Evolutionary conservation across 2,329 filamentous ascomycete species (phyloP), one percentile per base, ranked within the genome.

Genomic region (Ascochyta pisi): DNA sequence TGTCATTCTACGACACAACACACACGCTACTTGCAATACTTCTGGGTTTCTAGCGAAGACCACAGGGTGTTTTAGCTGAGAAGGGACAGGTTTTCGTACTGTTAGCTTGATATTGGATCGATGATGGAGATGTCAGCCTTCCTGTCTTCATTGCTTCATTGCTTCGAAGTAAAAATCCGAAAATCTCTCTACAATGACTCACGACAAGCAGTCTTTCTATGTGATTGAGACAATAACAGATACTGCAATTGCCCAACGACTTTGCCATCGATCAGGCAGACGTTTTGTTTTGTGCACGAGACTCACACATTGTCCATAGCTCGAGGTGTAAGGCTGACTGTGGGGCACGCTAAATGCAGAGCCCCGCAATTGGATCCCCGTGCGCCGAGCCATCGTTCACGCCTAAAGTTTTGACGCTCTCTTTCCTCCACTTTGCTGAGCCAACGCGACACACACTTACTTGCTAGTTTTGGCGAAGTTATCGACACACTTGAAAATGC

Each of bases 311-410:
- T 62, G 59, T 49, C 37, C 31, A 24, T 35, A 35, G 38, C 46
- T 48, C 46, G 26, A 59, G 59, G 56, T 62, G 53, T 53, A 60
- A 46, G 40, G 40, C 47, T 59, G 24, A 26, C 33, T 54, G 47
- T 56, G 53, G 53, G 38, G 33, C 29, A 37, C 43, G 34, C 46
- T 54, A 54, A 31, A 16, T 16, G 4, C n/a, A 48, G 23, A 42
- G 23, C 47, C 53, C 47, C 53, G 42, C 47, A 38, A 48, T 43
- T 51, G 47, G 53, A 29, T 47, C 42, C 39, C 47, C 22, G 24
- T 45, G 27, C 42, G 47, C 41, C 19, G 42, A 55, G 44, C 47
- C 42, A 42, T 54, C 26, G 48, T 53, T 63, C 43, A 48, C 54
- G 49, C 49, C 57, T 64, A 50, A 57, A 56, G 53, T 52, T 53